Percentiles rank a stretch among this genome's conserved stretches.
Evolutionary conservation across 2,329 filamentous ascomycete genomes (phyloP).

Genomic region (Thermoascus crustaceus): DNA sequence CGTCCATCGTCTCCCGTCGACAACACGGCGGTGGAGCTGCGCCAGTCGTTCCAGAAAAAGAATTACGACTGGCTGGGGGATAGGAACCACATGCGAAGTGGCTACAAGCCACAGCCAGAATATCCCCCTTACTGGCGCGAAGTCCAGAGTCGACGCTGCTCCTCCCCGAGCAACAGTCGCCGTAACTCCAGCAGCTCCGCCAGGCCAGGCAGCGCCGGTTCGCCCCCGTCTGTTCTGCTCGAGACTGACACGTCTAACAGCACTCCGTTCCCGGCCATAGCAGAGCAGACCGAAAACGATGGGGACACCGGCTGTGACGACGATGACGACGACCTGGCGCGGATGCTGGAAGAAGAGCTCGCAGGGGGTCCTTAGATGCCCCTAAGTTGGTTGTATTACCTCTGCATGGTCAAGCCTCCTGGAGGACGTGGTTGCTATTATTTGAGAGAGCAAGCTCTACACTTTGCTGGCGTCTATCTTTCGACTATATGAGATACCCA

Average conservation of each 20-base stretch:
- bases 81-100: conserved; percentile 4
- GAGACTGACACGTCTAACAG: not conserved
- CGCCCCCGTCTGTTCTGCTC: not conserved
- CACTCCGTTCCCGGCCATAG: not conserved
- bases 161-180: not conserved
- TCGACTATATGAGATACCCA: conserved; percentile 6
- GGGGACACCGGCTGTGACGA: conserved; percentile 6
- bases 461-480: not conserved
- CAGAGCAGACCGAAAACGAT: not conserved
- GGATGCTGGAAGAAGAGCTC: conserved; percentile 20
- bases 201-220: not conserved
- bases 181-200: not conserved
- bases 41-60: conserved; percentile 21
- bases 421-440: not conserved
- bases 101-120: not conserved
- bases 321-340: conserved; percentile 20
- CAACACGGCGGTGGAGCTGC: conserved; percentile 7
- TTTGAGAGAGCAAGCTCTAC: not conserved
- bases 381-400: not conserved
- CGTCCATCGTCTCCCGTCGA: conserved; percentile 3
- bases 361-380: conserved; percentile 4
- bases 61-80: conserved; percentile 23
- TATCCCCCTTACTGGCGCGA: conserved; percentile 2
- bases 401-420: not conserved
- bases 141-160: not conserved